Evolutionary conservation across 2,329 filamentous ascomycete species (phyloP).

Genomic region (Teratosphaeria epicoccoides): DNA sequence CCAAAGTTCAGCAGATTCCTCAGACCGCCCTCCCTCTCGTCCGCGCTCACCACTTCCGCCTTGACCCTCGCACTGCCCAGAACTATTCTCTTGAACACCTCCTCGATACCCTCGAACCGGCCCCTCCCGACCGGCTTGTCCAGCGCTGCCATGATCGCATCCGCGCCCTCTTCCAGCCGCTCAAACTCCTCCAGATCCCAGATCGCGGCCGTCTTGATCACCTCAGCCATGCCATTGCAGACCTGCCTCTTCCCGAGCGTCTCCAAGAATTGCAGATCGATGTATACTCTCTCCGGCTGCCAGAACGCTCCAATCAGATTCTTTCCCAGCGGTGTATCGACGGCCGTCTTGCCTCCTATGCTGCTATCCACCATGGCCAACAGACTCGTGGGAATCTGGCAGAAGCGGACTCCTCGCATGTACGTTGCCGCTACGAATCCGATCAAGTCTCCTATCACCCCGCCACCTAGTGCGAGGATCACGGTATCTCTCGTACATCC

Average conservation of each 20-base stretch:
- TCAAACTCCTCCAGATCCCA: constrained; percentile 85
- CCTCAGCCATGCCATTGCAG: constrained; percentile 98
- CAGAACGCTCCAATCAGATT: constrained; percentile 94
- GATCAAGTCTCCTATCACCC: constrained; percentile 96
- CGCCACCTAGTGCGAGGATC: constrained; percentile 85
- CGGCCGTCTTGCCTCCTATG: constrained; percentile 96
- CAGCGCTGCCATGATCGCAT: constrained; percentile 62
- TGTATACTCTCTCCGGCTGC: constrained; percentile 90
- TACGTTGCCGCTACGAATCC: constrained; percentile 96
- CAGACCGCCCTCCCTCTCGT: constrained; percentile 87
- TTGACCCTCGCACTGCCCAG: constrained; percentile 87
- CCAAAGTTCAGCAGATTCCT: constrained; percentile 95
- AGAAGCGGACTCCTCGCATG: constrained; percentile 93
- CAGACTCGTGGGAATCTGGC: constrained; percentile 90
- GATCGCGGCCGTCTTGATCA: constrained; percentile 77
- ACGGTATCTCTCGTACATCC: constrained; percentile 93
- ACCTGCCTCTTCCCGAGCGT: constrained; percentile 85
- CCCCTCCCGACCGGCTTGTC: constrained; percentile 45
- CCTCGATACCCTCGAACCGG: constrained; percentile 57
- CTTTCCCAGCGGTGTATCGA: constrained; percentile 91
- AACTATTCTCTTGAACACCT: constrained; percentile 51
- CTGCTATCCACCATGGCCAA: constrained; percentile 97
- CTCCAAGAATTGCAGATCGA: constrained; percentile 84
- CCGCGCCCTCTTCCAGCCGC: constrained; percentile 69
- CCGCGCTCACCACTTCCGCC: constrained; percentile 83